Evolutionary conservation across 2,329 filamentous ascomycete species (phyloP).

Genomic region (Fusarium compactum): DNA sequence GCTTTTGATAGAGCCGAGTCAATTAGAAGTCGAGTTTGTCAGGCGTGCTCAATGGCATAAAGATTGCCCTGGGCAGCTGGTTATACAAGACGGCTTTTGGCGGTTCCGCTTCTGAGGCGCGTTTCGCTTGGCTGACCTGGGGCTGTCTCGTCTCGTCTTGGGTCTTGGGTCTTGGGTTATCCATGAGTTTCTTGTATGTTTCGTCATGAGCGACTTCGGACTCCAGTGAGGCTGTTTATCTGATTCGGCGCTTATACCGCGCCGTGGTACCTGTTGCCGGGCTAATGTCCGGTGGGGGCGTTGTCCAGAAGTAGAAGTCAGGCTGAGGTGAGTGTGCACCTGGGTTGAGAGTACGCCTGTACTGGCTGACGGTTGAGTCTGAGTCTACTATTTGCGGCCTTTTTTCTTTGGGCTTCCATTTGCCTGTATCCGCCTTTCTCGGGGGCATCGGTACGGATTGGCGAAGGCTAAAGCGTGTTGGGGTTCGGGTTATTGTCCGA

Average conservation of each 20-base stretch:
- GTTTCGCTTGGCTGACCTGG: conserved; percentile 20
- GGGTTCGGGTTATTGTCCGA: conserved; percentile 49
- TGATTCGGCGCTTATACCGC: conserved; percentile 43
- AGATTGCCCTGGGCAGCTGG: neutral
- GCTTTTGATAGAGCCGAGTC: conserved; percentile 21
- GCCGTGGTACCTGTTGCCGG: conserved; percentile 36
- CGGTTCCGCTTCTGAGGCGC: conserved; percentile 10
- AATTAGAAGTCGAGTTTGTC: conserved; percentile 8
- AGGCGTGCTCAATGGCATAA: conserved; percentile 6
- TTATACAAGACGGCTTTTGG: neutral
- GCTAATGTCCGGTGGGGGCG: conserved; percentile 42
- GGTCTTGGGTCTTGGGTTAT: conserved; percentile 4
- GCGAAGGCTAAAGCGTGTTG: conserved; percentile 41
- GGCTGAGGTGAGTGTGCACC: conserved; percentile 29
- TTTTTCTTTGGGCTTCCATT: conserved; percentile 40
- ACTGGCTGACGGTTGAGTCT: conserved; percentile 19
- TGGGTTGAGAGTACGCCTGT: conserved; percentile 34
- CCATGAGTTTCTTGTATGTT: conserved; percentile 21
- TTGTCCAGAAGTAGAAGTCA: neutral
- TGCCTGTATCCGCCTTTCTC: conserved; percentile 33
- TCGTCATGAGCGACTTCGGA: conserved; percentile 46
- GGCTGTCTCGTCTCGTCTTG: neutral
- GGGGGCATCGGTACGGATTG: conserved; percentile 41
- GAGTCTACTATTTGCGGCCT: conserved; percentile 38
- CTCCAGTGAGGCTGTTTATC: conserved; percentile 34